Evolutionary conservation across 179 eudicot genomes (phyloP), one percentile per base, ranked within the genome.

Genomic region (Patellifolia procumbens): DNA sequence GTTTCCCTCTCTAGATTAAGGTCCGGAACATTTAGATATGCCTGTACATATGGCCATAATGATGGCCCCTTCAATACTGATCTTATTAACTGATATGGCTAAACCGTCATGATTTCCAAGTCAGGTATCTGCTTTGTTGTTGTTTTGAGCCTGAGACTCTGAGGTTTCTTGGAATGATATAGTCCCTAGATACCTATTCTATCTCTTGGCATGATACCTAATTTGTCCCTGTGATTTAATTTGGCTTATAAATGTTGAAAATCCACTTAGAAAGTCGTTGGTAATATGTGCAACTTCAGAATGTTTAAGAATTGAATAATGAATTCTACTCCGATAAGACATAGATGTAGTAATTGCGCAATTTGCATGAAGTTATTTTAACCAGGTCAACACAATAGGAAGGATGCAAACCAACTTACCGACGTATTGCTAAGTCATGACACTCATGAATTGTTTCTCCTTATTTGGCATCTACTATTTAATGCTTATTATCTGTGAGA

Each of bases 151-250:
- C 17, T 46, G 31, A 45, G 26, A n/a, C n/a, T n/a, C n/a, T n/a
- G n/a, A n/a, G n/a, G n/a, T 37, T 12, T 37, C 45, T 29, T 60
- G 58, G 68, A 64, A 49, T 51, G 52, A 42, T n/a, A n/a, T 65
- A 34, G 26, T 9, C 42, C 37, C 53, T 43, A 43, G 17, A 67
- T 24, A 1, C 28, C 24, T 64, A 0, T 19, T 35, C 34, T 59
- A 26, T 64, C 5, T 64, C 26, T 8, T 64, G 45, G 7, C 7
- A 35, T 37, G 48, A 16, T 64, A 8, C 20, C 63, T 59, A 59
- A 63, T 17, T 65, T 39, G 26, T 55, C 63, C 32, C 2, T 2
- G 26, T 58, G 34, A 72, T 42, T 13, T 37, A 5, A 10, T 58
- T 58, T 39, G 66, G n/a, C n/a, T 56, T 42, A 5, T 56, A 13